Conservation (phyloP, 2,329 filamentous ascomycete species). For the Fusarium equiseti region DNA sequence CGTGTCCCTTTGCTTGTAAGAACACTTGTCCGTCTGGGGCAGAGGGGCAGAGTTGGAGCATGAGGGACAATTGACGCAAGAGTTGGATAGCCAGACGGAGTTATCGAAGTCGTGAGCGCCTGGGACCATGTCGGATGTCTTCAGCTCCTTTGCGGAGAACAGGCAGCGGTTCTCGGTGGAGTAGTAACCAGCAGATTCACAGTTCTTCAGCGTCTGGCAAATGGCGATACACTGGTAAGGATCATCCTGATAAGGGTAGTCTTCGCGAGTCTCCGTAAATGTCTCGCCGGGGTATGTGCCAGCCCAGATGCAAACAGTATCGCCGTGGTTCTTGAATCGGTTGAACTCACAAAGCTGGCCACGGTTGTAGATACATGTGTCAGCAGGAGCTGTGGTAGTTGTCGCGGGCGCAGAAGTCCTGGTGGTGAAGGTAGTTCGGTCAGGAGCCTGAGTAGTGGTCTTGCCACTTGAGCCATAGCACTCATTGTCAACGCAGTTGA, state of each 20-base stretch:
- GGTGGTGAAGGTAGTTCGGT: not conserved
- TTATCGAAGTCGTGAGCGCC: not conserved
- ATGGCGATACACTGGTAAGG: slow-evolving; percentile 22
- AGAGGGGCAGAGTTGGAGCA: not conserved
- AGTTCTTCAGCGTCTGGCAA: slow-evolving; percentile 8
- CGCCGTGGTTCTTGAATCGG: slow-evolving; percentile 5
- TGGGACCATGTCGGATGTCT: not conserved
- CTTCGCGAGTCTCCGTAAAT: slow-evolving; percentile 3
- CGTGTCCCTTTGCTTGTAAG: not conserved
- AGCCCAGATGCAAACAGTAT: slow-evolving; percentile 12
- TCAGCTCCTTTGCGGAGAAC: slow-evolving; percentile 2
- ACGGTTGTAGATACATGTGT: slow-evolving; percentile 2
- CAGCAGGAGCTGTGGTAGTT: not conserved
- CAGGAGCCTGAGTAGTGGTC: not conserved
- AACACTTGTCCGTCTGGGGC: not conserved
- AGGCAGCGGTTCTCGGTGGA: slow-evolving; percentile 19
- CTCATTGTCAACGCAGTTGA: not conserved
- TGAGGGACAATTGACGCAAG: not conserved
- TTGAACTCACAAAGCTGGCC: slow-evolving; percentile 21
- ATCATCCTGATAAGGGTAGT: slow-evolving; percentile 15
- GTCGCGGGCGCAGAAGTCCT: not conserved
- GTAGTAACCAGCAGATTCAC: slow-evolving; percentile 11
- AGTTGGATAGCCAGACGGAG: slow-evolving; percentile 1
- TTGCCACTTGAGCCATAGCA: not conserved
- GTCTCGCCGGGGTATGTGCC: slow-evolving; percentile 2